Evolutionary conservation across 108 stramenopile genomes (phyloP), one percentile per base, ranked within the genome.

Genomic region (Skeletonema potamos): DNA sequence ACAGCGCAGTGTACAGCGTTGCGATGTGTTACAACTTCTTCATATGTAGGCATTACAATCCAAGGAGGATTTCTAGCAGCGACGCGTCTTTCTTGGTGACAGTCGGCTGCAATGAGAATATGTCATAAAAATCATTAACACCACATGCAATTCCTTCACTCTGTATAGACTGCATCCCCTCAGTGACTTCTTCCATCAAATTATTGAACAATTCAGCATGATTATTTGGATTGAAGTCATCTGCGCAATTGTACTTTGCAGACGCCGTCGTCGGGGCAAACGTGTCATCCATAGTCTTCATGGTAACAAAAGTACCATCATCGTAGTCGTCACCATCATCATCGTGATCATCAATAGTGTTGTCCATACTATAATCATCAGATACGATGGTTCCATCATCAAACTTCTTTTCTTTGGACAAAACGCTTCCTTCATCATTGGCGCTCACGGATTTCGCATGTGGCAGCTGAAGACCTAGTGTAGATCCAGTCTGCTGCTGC

Each of bases 401-500:
- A 22, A 22, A 9, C 22, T 51, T 51, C 3, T 51, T 51, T 0
- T 24, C 7, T 24, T 51, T 22, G 17, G 22, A 51, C 22, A 20
- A 24, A 51, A 8, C 48, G 6, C 48, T 22, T 1, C n/a, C 48
- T 22, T 51, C 48, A 20, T 51, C 22, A 34, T 34, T 34, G 34
- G 7, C 4, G 7, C 7, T 7, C 34, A 34, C 34, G 34, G 34
- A 4, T 34, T 34, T 34, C 7, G 34, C 34, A 6, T 7, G 34
- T 34, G 7, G 34, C 34, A n/a, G n/a, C 7, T 51, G 18, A 24
- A 22, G 20, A 8, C 4, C 2, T 51, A 20, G 7, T 51, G 28
- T 61, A 46, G 51, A 54, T 77, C 55, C 39, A 48, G 54, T 33
- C 56, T 70, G 67, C 72, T 61, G 43, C 55, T 61, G 0, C 27